These are phyloP conservation scores for Hanseniaspora lindneri DNA, from an alignment of 805 yeast species.

Conservation along the genomic window DNA sequence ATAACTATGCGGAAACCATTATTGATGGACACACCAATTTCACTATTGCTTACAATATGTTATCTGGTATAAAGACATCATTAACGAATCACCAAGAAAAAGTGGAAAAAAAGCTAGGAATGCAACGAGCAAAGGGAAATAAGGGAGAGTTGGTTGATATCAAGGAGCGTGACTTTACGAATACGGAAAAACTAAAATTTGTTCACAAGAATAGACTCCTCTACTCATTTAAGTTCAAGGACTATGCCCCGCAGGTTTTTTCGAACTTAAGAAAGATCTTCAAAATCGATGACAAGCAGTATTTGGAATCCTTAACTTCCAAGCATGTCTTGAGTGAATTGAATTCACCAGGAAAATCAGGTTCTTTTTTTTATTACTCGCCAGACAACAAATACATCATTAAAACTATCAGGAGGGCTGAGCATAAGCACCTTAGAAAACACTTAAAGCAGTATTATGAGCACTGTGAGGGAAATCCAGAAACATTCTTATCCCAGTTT, in stretches of 20 bases:
- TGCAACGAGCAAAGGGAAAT: neutral
- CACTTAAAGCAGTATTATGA: slow-evolving; percentile 64
- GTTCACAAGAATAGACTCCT: slow-evolving; percentile 82
- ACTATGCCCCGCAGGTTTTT: slow-evolving; percentile 89
- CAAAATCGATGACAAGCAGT: slow-evolving; percentile 92
- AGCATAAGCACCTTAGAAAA: slow-evolving; percentile 69
- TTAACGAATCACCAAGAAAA: slow-evolving; percentile 56
- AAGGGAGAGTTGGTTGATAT: neutral
- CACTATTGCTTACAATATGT: slow-evolving; percentile 91
- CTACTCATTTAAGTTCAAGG: slow-evolving; percentile 93
- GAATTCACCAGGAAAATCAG: slow-evolving; percentile 94
- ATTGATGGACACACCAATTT: slow-evolving; percentile 89
- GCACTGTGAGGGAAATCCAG: slow-evolving; percentile 74
- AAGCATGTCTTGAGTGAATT: slow-evolving; percentile 83
- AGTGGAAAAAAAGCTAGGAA: neutral
- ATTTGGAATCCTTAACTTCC: slow-evolving; percentile 80
- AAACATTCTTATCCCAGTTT: slow-evolving; percentile 85
- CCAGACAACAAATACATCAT: slow-evolving; percentile 88
- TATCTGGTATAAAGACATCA: slow-evolving; percentile 91
- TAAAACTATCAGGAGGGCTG: slow-evolving; percentile 88
- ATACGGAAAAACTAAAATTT: slow-evolving; percentile 71
- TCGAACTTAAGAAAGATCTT: slow-evolving; percentile 68
- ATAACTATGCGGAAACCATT: slow-evolving; percentile 63
- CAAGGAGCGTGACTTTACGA: slow-evolving; percentile 48
- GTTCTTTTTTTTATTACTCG: slow-evolving; percentile 90